phyloP scores from a whole-genome alignment of 2,329 filamentous ascomycete species.

The Trichophyton mentagrophytes region DNA sequence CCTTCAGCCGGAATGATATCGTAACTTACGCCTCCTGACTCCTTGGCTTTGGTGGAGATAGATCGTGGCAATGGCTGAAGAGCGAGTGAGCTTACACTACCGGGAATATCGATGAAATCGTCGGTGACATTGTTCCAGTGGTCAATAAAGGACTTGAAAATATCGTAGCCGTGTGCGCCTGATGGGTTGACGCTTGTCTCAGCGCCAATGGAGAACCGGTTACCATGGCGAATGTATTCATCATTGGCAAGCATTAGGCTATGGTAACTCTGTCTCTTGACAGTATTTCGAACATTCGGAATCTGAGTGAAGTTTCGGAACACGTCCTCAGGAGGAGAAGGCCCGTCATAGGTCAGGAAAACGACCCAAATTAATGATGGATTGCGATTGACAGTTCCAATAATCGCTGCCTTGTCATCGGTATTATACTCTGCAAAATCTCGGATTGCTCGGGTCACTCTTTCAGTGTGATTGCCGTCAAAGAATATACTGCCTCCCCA shows the following conservation, averaged over 20 bases:
- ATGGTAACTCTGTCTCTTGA: constrained; percentile 37
- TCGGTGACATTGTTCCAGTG: constrained; percentile 23
- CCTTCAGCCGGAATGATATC: background rate
- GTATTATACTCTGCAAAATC: constrained; percentile 36
- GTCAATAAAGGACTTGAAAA: constrained; percentile 24
- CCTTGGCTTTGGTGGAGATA: constrained; percentile 24
- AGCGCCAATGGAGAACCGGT: constrained; percentile 31
- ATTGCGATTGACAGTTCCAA: constrained; percentile 35
- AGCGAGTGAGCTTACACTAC: constrained; percentile 23
- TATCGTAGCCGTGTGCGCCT: constrained; percentile 18
- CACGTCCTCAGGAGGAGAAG: constrained; percentile 38
- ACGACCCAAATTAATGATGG: constrained; percentile 42
- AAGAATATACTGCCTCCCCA: constrained; percentile 40
- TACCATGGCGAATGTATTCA: constrained; percentile 23
- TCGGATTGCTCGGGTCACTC: constrained; percentile 22
- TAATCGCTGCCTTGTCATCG: constrained; percentile 49
- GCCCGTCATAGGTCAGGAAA: constrained; percentile 52
- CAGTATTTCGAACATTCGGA: constrained; percentile 32
- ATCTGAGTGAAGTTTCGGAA: constrained; percentile 47
- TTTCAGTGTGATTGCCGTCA: constrained; percentile 24
- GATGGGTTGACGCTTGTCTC: constrained; percentile 29
- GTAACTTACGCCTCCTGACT: constrained; percentile 21
- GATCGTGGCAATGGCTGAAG: constrained; percentile 27
- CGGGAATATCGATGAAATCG: constrained; percentile 19
- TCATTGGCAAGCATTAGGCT: constrained; percentile 38